A percentile compares a stretch with the other conserved stretches of the same genome.
Conservation (phyloP, 1,284 basidiomycete species). For the Gastroboletus turbinatus region DNA sequence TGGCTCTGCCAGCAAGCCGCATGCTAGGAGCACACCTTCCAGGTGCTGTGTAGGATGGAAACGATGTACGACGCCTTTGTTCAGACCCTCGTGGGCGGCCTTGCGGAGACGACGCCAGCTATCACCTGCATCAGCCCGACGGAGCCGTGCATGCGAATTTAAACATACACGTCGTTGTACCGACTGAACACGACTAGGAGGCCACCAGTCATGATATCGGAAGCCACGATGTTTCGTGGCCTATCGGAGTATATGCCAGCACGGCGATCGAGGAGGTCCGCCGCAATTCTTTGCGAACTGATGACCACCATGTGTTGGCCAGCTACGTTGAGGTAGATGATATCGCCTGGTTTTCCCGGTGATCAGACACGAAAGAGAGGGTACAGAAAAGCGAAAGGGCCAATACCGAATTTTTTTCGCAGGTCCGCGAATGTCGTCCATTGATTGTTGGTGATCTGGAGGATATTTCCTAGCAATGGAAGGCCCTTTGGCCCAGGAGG, state of each 20-base stretch:
- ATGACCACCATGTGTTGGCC: slow-evolving; percentile 8
- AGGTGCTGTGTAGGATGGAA: slow-evolving; percentile 11
- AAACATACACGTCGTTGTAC: slow-evolving; percentile 6
- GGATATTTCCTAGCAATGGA: slow-evolving; percentile 7
- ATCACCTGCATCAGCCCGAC: background rate
- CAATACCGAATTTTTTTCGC: slow-evolving; percentile 2
- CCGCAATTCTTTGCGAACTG: slow-evolving; percentile 7
- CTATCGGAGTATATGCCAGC: slow-evolving; percentile 10
- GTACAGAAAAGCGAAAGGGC: background rate
- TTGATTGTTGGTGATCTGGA: background rate
- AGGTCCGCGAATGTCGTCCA: slow-evolving; percentile 6
- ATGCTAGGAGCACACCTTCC: slow-evolving; percentile 10
- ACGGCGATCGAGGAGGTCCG: slow-evolving; percentile 12
- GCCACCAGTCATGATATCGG: slow-evolving; percentile 11
- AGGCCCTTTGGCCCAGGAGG: slow-evolving; percentile 1
- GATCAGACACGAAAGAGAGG: background rate
- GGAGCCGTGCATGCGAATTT: background rate
- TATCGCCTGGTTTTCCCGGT: background rate
- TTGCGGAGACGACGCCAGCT: slow-evolving; percentile 11
- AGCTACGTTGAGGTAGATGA: slow-evolving; percentile 10
- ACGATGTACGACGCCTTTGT: slow-evolving; percentile 1
- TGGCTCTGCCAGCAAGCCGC: slow-evolving; percentile 8
- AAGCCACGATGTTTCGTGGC: slow-evolving; percentile 8
- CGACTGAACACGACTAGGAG: slow-evolving; percentile 1
- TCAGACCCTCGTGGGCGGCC: slow-evolving; percentile 6